These are phyloP conservation scores for Lanmaoa rubissima DNA, from an alignment of 768 basidiomycete species.

Conservation along the genomic window DNA sequence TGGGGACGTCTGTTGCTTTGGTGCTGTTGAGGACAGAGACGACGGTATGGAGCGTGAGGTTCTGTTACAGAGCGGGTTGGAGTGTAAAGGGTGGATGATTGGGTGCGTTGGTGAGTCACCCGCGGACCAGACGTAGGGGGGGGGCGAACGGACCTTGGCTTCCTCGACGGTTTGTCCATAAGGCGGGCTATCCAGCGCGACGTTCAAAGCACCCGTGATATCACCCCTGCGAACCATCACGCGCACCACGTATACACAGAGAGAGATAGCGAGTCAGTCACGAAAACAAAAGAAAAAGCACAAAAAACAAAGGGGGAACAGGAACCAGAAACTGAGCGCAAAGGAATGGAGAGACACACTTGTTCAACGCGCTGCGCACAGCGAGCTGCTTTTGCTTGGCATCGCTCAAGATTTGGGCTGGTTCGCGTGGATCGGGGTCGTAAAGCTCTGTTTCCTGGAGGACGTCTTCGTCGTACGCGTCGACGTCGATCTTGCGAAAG, in stretches of 20 bases:
- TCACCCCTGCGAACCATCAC: conserved; percentile 57
- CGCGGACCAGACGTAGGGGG: no score
- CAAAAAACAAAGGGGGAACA: no score
- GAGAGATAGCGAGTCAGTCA: neutral
- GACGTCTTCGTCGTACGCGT: conserved; percentile 89
- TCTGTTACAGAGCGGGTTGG: conserved; percentile 39
- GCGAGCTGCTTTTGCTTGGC: conserved; percentile 70
- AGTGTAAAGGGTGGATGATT: neutral
- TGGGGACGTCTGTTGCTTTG: conserved; percentile 81
- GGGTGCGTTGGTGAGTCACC: neutral
- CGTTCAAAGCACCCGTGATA: conserved; percentile 64
- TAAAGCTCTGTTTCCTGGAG: conserved; percentile 83
- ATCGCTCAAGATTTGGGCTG: conserved; percentile 69
- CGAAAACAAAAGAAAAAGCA: neutral
- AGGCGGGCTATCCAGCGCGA: conserved; percentile 77
- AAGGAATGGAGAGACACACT: conserved; percentile 43
- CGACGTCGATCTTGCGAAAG: conserved; percentile 94
- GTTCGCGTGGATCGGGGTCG: conserved; percentile 79
- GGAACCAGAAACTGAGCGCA: neutral
- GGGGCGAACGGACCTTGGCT: conserved; percentile 64
- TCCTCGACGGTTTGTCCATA: conserved; percentile 86
- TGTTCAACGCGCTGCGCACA: conserved; percentile 72
- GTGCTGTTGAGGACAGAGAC: conserved; percentile 93
- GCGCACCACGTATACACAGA: neutral
- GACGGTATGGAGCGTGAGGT: conserved; percentile 73